A percentile compares a stretch with the other conserved stretches of the same genome.
Evolutionary conservation across 805 yeast genomes (phyloP).

Genomic region (Wickerhamomyces chambardii): DNA sequence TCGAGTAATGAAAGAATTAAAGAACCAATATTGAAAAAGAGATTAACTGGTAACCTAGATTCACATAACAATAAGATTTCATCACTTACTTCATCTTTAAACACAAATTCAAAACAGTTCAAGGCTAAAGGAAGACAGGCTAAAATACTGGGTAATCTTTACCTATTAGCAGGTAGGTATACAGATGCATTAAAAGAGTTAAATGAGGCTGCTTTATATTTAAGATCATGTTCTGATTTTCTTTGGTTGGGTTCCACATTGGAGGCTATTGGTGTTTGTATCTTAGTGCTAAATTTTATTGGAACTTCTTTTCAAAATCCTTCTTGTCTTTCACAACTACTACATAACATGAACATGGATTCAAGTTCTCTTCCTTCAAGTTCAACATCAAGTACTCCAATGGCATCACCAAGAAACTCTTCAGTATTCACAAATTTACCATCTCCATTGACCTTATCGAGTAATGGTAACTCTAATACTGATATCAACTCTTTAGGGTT

Average conservation of each 20-base stretch:
- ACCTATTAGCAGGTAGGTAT: conserved; percentile 72
- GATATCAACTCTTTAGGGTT: conserved; percentile 5
- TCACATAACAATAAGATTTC: conserved; percentile 21
- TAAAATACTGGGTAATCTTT: conserved; percentile 70
- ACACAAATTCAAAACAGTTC: conserved; percentile 26
- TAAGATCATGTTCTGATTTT: conserved; percentile 60
- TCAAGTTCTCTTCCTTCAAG: conserved; percentile 1
- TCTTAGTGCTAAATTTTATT: conserved; percentile 49
- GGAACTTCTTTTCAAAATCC: conserved; percentile 38
- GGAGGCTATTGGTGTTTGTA: conserved; percentile 70
- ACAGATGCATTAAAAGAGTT: conserved; percentile 63
- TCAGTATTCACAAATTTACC: conserved; percentile 13
- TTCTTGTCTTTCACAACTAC: conserved; percentile 19
- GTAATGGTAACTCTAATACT: too few species aligned
- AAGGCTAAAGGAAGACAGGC: conserved; percentile 63
- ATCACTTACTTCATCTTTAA: conserved; percentile 21
- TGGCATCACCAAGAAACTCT: conserved; percentile 41
- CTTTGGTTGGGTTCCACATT: conserved; percentile 85
- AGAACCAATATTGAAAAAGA: conserved; percentile 29
- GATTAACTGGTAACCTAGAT: conserved; percentile 19
- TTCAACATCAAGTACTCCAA: conserved; percentile 17
- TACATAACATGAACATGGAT: conserved; percentile 21
- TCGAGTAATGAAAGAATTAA: conserved; percentile 33
- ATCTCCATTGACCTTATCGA: conserved; percentile 6
- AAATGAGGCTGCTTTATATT: conserved; percentile 56